These are phyloP conservation scores for Daldinia grandis DNA, from an alignment of 495 filamentous ascomycete genomes.

Conservation along the genomic window DNA sequence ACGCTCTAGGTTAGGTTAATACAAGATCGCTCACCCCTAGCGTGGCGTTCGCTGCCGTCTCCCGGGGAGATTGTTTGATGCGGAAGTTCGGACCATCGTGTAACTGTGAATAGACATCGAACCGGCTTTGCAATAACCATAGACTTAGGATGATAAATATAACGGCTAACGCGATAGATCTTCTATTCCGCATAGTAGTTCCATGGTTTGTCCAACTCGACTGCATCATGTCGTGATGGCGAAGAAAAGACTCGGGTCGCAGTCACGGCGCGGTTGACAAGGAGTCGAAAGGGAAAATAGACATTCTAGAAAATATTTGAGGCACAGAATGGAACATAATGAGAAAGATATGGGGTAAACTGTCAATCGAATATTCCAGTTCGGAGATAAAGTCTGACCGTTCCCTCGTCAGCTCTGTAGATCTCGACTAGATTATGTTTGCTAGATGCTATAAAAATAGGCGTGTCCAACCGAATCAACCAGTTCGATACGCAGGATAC, in stretches of 20 bases:
- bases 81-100: not conserved
- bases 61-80: conserved; percentile 6
- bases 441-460: conserved; percentile 6
- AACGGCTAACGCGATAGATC: not conserved
- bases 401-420: not conserved
- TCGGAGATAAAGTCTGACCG: conserved; percentile 9
- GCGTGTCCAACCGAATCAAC: not conserved
- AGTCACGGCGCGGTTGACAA: not conserved
- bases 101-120: conserved; percentile 3
- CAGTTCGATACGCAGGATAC: conserved; percentile 4
- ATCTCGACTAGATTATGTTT: conserved; percentile 3
- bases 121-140: conserved; percentile 7
- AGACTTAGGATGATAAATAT: conserved; percentile 7
- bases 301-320: conserved; percentile 3
- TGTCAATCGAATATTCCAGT: not conserved
- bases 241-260: not conserved
- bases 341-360: not conserved
- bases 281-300: not conserved
- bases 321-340: conserved; percentile 3
- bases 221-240: conserved; percentile 8
- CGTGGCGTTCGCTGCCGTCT: conserved; percentile 19
- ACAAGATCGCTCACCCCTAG: conserved; percentile 19
- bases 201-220: conserved; percentile 17
- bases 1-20: not conserved
- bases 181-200: conserved; percentile 5